Evolutionary conservation across 441 rosid species (phyloP).

Genomic region (Capsella rubella): DNA sequence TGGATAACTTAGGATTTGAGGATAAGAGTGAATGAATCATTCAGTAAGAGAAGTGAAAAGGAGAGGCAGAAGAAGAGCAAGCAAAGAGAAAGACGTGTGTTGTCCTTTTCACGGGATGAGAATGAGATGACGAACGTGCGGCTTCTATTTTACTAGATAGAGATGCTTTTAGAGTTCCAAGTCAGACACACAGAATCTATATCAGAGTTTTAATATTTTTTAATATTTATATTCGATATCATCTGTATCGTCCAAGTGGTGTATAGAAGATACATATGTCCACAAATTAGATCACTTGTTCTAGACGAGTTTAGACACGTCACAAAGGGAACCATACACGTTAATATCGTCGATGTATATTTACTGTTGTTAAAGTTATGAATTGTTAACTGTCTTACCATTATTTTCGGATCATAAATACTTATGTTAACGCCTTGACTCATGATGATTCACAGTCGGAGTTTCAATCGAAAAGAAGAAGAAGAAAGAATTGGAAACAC

Average conservation of each 20-base stretch:
- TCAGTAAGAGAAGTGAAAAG: conserved; percentile 11
- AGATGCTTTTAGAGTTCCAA: conserved; percentile 5
- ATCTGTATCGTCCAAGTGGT: not conserved
- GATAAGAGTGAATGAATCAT: conserved; percentile 29
- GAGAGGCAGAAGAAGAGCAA: conserved; percentile 23
- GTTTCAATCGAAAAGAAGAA: not conserved
- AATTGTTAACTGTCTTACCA: no score
- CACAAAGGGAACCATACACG: no score
- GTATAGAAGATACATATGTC: not conserved
- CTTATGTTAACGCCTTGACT: no score
- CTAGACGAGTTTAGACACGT: no score
- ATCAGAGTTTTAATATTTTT: not conserved
- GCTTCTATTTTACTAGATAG: not conserved
- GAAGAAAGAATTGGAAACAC: conserved; percentile 4
- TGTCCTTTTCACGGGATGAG: conserved; percentile 30
- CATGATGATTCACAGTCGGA: no score
- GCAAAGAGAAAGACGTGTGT: conserved; percentile 25
- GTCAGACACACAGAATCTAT: conserved; percentile 33
- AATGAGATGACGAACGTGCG: conserved; percentile 32
- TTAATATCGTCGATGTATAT: no score
- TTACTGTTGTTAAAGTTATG: no score
- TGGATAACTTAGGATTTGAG: not conserved
- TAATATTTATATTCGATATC: no score
- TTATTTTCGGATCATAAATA: no score
- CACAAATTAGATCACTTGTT: no score